phyloP scores from a whole-genome alignment of 805 yeast species.

The Spencermartinsiella europaea region DNA sequence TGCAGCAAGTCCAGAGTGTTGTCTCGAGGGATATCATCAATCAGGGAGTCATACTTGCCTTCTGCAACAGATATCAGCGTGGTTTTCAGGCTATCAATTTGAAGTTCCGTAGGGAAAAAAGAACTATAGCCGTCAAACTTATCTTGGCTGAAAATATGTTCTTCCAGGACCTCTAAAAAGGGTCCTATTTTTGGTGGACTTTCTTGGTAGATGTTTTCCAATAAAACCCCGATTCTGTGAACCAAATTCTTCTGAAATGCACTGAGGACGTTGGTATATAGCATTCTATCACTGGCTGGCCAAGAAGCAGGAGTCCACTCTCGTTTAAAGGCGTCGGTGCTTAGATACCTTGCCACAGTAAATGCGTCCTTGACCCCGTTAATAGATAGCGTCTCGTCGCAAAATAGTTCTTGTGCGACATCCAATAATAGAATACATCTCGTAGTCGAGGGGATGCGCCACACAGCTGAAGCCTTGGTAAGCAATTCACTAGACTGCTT shows the following conservation, averaged over 20 bases:
- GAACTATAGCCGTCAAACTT: slow-evolving; percentile 35
- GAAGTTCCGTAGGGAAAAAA: slow-evolving; percentile 39
- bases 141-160: slow-evolving; percentile 45
- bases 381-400: slow-evolving; percentile 26
- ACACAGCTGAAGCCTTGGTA: slow-evolving; percentile 42
- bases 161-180: slow-evolving; percentile 43
- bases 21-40: slow-evolving; percentile 55
- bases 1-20: slow-evolving; percentile 49
- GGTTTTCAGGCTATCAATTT: slow-evolving; percentile 37
- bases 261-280: slow-evolving; percentile 45
- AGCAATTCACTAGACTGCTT: slow-evolving; percentile 43
- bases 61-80: slow-evolving; percentile 35
- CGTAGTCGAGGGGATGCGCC: slow-evolving; percentile 54
- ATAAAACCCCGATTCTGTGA: slow-evolving; percentile 38
- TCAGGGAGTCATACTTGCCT: slow-evolving; percentile 38
- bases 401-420: slow-evolving; percentile 41
- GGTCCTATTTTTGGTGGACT: slow-evolving; percentile 58
- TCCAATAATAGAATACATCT: slow-evolving; percentile 46
- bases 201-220: slow-evolving; percentile 36
- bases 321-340: slow-evolving; percentile 20
- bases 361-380: slow-evolving; percentile 33
- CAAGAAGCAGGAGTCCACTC: slow-evolving; percentile 32
- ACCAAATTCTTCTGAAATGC: slow-evolving; percentile 45
- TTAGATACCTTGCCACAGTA: slow-evolving; percentile 27
- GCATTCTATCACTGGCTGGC: slow-evolving; percentile 44